Evolutionary conservation across 257 asterid species (phyloP).

Genomic region (Penstemon barbatus): DNA sequence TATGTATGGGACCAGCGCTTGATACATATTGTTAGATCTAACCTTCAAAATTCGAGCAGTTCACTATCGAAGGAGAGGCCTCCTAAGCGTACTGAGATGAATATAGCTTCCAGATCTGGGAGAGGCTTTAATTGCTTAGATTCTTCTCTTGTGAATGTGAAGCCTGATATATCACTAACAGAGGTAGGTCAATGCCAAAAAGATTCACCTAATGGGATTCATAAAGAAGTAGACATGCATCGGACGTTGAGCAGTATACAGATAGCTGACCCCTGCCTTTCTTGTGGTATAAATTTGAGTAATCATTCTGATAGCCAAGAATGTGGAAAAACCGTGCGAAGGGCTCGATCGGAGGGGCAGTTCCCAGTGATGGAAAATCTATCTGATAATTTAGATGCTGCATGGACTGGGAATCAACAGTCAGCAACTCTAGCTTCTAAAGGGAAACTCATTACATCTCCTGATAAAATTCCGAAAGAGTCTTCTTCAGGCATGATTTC

Average conservation of each 20-base stretch:
- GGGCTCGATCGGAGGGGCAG: slow-evolving; percentile 65
- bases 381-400: slow-evolving; percentile 59
- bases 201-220: slow-evolving; percentile 39
- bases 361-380: slow-evolving; percentile 46
- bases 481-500: slow-evolving; percentile 32
- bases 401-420: slow-evolving; percentile 57
- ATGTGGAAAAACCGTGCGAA: slow-evolving; percentile 46
- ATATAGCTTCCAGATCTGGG: slow-evolving; percentile 42
- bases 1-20: slow-evolving; percentile 60
- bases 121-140: slow-evolving; percentile 66
- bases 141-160: slow-evolving; percentile 55
- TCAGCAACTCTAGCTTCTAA: slow-evolving; percentile 28
- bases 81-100: slow-evolving; percentile 41
- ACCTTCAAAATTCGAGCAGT: slow-evolving; percentile 31
- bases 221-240: slow-evolving; percentile 34
- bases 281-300: slow-evolving; percentile 38
- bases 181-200: slow-evolving; percentile 39
- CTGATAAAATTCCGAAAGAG: slow-evolving; percentile 27
- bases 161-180: slow-evolving; percentile 37
- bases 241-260: slow-evolving; percentile 35
- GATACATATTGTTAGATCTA: slow-evolving; percentile 32
- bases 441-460: slow-evolving; percentile 30
- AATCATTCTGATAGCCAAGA: slow-evolving; percentile 35
- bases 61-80: slow-evolving; percentile 38
- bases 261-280: slow-evolving; percentile 29